Percentiles rank a stretch among this genome's conserved stretches.
phyloP scores from a whole-genome alignment of 2,329 filamentous ascomycete species.

The Paecilomyces sp. region DNA sequence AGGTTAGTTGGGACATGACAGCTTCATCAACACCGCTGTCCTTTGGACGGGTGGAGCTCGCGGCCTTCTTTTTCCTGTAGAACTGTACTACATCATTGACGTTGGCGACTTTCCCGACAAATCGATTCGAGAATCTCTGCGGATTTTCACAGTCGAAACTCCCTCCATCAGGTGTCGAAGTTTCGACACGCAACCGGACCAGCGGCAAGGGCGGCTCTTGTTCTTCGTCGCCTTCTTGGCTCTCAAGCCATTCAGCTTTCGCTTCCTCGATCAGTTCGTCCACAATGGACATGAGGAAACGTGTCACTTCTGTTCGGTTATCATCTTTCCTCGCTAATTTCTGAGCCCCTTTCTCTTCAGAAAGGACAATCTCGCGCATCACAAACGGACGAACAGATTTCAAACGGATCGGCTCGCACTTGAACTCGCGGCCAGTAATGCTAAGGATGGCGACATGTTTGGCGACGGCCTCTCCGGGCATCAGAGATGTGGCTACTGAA shows the following conservation, averaged over 20 bases:
- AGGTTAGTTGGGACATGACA: conserved; percentile 52
- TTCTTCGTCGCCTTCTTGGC: conserved; percentile 55
- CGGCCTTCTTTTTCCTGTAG: conserved; percentile 72
- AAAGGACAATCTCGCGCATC: conserved; percentile 71
- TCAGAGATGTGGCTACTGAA: conserved; percentile 86
- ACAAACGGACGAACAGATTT: conserved; percentile 89
- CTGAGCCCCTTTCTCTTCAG: conserved; percentile 68
- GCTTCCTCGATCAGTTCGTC: conserved; percentile 84
- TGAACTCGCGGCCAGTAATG: conserved; percentile 75
- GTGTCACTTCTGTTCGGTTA: conserved; percentile 73
- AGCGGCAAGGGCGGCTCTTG: conserved; percentile 70
- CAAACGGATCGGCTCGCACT: conserved; percentile 70
- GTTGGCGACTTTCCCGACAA: conserved; percentile 85
- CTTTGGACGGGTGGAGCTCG: conserved; percentile 40
- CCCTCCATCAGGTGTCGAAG: conserved; percentile 74
- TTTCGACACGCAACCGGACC: conserved; percentile 85
- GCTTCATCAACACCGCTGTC: conserved; percentile 52
- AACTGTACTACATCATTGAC: conserved; percentile 90
- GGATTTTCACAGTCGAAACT: conserved; percentile 90
- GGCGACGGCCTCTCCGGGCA: conserved; percentile 79
- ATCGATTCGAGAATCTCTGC: conserved; percentile 90
- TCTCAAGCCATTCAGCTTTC: conserved; percentile 72
- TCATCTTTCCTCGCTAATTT: conserved; percentile 73
- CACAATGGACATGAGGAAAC: conserved; percentile 68
- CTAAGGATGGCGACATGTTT: conserved; percentile 87